Percentiles rank a stretch among this genome's conserved stretches.
These are phyloP conservation scores for Debaryomyces coudertii DNA, from an alignment of 1,139 yeast genomes.

Conservation along the genomic window DNA sequence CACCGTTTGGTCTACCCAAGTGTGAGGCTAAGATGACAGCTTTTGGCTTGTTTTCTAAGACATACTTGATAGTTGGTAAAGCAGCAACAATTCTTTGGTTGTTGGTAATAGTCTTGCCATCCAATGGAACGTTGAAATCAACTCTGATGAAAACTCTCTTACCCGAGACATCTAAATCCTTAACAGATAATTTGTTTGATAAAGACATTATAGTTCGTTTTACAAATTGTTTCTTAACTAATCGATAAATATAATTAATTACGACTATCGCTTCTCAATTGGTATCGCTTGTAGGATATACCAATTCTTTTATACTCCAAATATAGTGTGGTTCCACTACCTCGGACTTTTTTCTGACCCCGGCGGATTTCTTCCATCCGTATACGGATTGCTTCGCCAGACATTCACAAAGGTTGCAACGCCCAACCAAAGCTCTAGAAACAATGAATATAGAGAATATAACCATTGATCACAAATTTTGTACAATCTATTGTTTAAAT, in stretches of 20 bases:
- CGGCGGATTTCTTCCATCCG: constrained; percentile 20
- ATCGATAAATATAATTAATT: constrained; percentile 1
- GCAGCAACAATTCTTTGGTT: constrained; percentile 99
- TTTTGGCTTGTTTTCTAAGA: constrained; percentile 85
- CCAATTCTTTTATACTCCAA: constrained; percentile 6
- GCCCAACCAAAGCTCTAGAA: not conserved
- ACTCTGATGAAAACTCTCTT: constrained; percentile 97
- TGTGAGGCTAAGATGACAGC: constrained; percentile 91
- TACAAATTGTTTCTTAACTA: constrained; percentile 4
- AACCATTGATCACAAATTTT: not conserved
- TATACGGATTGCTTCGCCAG: not conserved
- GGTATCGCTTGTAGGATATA: not conserved
- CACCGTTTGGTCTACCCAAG: constrained; percentile 98
- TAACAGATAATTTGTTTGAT: constrained; percentile 86
- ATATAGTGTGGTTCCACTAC: constrained; percentile 8
- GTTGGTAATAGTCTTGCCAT: constrained; percentile 94
- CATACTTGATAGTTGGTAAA: constrained; percentile 93
- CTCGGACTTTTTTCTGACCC: constrained; percentile 12
- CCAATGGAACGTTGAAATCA: constrained; percentile 96
- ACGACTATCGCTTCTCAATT: constrained; percentile 1
- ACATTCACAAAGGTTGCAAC: not conserved
- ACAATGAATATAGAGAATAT: not conserved
- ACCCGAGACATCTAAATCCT: constrained; percentile 81
- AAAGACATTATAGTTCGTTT: constrained; percentile 66
- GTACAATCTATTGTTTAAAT: not conserved